Evolutionary conservation across 148 eudicot genomes (phyloP), one percentile per base, ranked within the genome.

Genomic region (Pharnaceum exiguum): DNA sequence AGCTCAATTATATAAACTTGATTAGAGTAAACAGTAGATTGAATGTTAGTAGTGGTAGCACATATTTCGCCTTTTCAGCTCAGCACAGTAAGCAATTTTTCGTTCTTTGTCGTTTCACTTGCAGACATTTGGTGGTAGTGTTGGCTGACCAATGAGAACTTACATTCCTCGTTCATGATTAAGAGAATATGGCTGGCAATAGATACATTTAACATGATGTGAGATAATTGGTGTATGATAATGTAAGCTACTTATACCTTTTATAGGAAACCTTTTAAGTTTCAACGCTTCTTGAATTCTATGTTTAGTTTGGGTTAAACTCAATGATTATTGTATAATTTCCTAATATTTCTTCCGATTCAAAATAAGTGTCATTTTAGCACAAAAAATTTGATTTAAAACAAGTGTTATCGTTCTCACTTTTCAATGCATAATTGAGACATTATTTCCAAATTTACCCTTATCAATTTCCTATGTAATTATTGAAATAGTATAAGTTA

Each of bases 121-220:
- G 48, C n/a, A 31, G 57, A 37, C 38, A 10, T 8, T 17, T 38
- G 17, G 18, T 19, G 13, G 5, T 51, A 9, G 17, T 46, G 19
- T 26, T 65, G 55, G 55, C 30, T 65, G 37, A 57, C 63, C 70
- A 66, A 66, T 66, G 55, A 13, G 30, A 56, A 57, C 70, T 66
- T 38, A 32, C 36, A 37, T 56, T 66, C 63, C 19, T 46, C 38
- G 37, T 48, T 65, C 5, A 35, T n/a, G n/a, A n/a, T 56, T 46
- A 39, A 1, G 38, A 10, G n/a, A 35, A 7, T 27, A 47, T 66
- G 70, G 69, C 69, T 27, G 62, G 43, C 69, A 65, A 55, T 10
- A 47, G 12, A 18, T n/a, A 56, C 55, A 35, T 56, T 27, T 57
- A 28, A 29, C 55, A 29, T 9, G 35, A 56, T 46, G 17, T 66